A percentile compares a stretch with the other conserved stretches of the same genome.
phyloP scores from a whole-genome alignment of 768 basidiomycete genomes.

The Cystofilobasidium ferigula region DNA sequence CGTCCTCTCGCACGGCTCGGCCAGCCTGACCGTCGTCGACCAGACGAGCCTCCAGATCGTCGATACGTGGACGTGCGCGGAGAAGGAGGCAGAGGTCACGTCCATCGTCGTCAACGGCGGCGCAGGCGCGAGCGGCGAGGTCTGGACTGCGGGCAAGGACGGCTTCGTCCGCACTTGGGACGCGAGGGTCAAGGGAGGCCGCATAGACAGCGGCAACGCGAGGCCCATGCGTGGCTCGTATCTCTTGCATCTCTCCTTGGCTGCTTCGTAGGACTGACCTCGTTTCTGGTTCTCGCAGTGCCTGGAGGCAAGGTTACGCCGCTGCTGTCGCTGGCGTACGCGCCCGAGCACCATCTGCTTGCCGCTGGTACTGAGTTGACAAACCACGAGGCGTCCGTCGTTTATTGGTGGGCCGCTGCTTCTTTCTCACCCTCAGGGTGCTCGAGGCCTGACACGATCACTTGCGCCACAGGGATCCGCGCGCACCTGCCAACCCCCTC shows the following conservation, averaged over 20 bases:
- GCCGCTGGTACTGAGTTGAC: constrained; percentile 74
- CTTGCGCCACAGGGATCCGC: constrained; percentile 56
- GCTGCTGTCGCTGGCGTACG: constrained; percentile 45
- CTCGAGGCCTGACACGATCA: not conserved
- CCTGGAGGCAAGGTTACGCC: constrained; percentile 20
- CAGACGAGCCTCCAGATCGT: not conserved
- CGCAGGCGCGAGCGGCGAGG: not conserved
- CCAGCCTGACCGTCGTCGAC: constrained; percentile 20
- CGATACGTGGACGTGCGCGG: constrained; percentile 14
- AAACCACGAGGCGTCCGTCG: constrained; percentile 65
- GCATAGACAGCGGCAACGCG: not conserved
- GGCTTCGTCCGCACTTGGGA: constrained; percentile 20
- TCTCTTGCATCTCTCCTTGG: not conserved
- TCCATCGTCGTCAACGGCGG: constrained; percentile 8
- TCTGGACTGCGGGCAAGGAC: constrained; percentile 22
- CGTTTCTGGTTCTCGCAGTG: not conserved
- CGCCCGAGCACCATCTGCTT: constrained; percentile 57
- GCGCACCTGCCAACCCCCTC: constrained; percentile 58
- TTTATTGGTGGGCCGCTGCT: constrained; percentile 77
- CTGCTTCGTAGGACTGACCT: not conserved
- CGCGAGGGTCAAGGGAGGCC: constrained; percentile 21
- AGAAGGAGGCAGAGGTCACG: constrained; percentile 3
- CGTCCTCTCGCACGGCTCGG: constrained; percentile 21
- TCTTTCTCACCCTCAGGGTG: not conserved
- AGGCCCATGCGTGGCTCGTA: constrained; percentile 14